Evolutionary conservation across 352 stramenopile species (phyloP).

Genomic region (Pythium utonaiense): DNA sequence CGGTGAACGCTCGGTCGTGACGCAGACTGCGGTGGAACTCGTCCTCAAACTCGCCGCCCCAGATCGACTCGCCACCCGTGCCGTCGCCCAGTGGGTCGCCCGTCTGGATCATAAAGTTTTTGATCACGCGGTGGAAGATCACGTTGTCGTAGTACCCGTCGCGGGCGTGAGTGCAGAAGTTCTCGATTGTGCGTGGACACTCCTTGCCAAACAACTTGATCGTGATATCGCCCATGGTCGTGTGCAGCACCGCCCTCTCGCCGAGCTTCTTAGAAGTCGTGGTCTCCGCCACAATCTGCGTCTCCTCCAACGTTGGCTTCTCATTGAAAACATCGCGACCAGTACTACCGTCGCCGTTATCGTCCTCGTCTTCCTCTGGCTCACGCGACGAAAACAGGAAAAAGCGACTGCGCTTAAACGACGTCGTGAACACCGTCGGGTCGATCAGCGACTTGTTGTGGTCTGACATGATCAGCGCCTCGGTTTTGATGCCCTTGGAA

Average conservation of each 20-base stretch:
- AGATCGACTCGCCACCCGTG: slow-evolving; percentile 98
- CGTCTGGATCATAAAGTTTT: slow-evolving; percentile 98
- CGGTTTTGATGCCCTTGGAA: slow-evolving; percentile 45
- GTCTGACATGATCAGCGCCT: slow-evolving; percentile 64
- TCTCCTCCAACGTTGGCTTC: slow-evolving; percentile 93
- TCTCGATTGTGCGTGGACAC: slow-evolving; percentile 95
- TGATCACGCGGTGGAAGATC: slow-evolving; percentile 99
- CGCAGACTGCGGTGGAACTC: slow-evolving; percentile 94
- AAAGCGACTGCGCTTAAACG: slow-evolving; percentile 93
- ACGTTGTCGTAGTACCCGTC: slow-evolving; percentile 99
- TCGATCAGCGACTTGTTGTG: slow-evolving; percentile 53
- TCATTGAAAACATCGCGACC: slow-evolving; percentile 98
- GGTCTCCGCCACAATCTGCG: slow-evolving; percentile 82
- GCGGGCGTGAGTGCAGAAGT: slow-evolving; percentile 96
- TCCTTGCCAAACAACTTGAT: slow-evolving; percentile 96
- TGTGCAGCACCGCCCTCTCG: slow-evolving; percentile 93
- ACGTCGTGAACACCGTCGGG: slow-evolving; percentile 85
- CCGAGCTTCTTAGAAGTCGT: slow-evolving; percentile 50
- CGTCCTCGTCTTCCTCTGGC: slow-evolving; percentile 79
- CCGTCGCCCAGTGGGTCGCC: slow-evolving; percentile 96
- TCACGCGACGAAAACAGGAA: slow-evolving; percentile 97
- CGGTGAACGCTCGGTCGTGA: slow-evolving; percentile 97
- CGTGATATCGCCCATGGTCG: slow-evolving; percentile 98
- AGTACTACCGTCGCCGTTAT: slow-evolving; percentile 23
- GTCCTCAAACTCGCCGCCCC: slow-evolving; percentile 99